Conservation (phyloP, 768 basidiomycete genomes). For the Amanita polypyramis region DNA sequence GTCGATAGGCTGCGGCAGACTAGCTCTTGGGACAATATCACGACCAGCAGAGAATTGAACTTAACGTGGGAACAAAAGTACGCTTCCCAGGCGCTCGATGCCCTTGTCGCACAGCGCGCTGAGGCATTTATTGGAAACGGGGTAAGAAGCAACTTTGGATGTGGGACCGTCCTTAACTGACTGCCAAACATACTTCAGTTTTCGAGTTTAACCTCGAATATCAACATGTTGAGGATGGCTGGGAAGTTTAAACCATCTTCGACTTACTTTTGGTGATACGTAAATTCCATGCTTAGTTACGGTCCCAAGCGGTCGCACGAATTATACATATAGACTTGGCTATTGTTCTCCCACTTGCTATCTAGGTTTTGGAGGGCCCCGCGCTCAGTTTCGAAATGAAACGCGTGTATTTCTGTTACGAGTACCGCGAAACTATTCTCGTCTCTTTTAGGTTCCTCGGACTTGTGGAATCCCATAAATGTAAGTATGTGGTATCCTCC, state of each 20-base stretch:
- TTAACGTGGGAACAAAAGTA: slow-evolving; percentile 35
- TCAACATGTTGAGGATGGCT: slow-evolving; percentile 25
- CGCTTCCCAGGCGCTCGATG: slow-evolving; percentile 43
- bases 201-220: slow-evolving; percentile 30
- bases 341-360: too few relatives aligned
- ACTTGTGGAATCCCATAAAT: too few relatives aligned
- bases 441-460: too few relatives aligned
- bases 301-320: neutral
- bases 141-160: slow-evolving; percentile 22
- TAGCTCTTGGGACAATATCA: slow-evolving; percentile 32
- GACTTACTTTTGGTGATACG: slow-evolving; percentile 23
- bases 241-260: slow-evolving; percentile 15
- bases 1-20: slow-evolving; percentile 26
- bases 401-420: too few relatives aligned
- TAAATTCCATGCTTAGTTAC: neutral
- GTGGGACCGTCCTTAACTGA: neutral
- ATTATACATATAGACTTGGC: neutral
- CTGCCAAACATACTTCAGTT: slow-evolving; percentile 16
- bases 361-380: too few relatives aligned
- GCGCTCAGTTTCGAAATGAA: too few relatives aligned
- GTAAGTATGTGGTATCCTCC: too few relatives aligned
- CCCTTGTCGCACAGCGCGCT: slow-evolving; percentile 38
- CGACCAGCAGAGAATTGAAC: slow-evolving; percentile 33
- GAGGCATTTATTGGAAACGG: slow-evolving; percentile 48
- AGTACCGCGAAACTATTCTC: too few relatives aligned